These are phyloP conservation scores for Ophiosphaerella herpotricha DNA, from an alignment of 2,329 filamentous ascomycete species.

Conservation along the genomic window DNA sequence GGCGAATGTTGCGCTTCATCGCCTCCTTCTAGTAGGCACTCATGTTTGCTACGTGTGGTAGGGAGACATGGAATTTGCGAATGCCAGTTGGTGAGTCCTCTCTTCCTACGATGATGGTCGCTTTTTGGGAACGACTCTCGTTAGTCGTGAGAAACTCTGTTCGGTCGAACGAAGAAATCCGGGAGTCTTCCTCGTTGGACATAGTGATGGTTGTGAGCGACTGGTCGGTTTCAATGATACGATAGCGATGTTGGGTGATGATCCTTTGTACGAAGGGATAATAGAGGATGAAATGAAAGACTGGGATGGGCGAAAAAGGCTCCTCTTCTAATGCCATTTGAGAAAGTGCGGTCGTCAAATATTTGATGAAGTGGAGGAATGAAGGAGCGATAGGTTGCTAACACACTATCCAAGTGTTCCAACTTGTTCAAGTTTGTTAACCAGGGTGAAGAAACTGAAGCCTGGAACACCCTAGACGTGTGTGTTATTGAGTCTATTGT, in stretches of 20 bases:
- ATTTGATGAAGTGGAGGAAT: too few relatives aligned
- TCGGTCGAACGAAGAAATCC: too few relatives aligned
- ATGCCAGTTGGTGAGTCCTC: conserved; percentile 1
- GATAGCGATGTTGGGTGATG: background rate
- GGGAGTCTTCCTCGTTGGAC: too few relatives aligned
- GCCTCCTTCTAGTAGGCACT: conserved; percentile 10
- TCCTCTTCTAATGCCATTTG: too few relatives aligned
- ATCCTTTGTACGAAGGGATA: background rate
- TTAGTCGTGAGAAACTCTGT: too few relatives aligned
- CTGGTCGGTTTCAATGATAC: background rate
- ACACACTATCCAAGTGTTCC: too few relatives aligned
- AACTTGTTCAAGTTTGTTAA: too few relatives aligned
- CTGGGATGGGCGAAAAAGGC: too few relatives aligned
- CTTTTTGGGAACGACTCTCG: background rate
- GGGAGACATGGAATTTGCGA: conserved; percentile 8
- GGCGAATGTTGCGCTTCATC: background rate
- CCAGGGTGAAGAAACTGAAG: too few relatives aligned
- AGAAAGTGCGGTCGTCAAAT: background rate
- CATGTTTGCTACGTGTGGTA: conserved; percentile 11
- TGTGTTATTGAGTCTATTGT: background rate
- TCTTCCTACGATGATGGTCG: background rate
- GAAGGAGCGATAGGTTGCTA: too few relatives aligned
- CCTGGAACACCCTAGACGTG: background rate
- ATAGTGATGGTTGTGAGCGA: background rate
- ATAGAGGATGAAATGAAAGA: background rate